phyloP scores from a whole-genome alignment of 1,284 basidiomycete genomes.

The Singerocomus inundabilis region DNA sequence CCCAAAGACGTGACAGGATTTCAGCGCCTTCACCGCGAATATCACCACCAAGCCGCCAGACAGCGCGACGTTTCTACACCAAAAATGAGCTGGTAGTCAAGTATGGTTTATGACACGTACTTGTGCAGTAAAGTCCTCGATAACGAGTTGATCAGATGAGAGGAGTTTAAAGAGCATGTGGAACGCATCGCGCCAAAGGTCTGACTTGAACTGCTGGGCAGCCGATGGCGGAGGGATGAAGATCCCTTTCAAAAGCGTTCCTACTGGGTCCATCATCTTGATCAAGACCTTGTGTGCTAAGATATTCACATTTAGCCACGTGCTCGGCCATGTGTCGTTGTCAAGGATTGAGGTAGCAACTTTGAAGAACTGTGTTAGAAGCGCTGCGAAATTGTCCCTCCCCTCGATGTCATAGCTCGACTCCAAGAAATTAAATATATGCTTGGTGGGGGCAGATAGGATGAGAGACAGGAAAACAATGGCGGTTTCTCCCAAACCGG shows the following conservation, averaged over 20 bases:
- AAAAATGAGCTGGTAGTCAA: conserved; percentile 15
- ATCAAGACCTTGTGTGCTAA: conserved; percentile 86
- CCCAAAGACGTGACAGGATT: conserved; percentile 86
- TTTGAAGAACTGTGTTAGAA: conserved; percentile 80
- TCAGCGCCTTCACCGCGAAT: conserved; percentile 89
- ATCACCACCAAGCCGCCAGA: conserved; percentile 95
- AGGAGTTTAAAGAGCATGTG: conserved; percentile 82
- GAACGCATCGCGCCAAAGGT: conserved; percentile 83
- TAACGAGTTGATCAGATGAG: conserved; percentile 87
- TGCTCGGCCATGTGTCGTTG: conserved; percentile 86
- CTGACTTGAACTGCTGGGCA: conserved; percentile 69
- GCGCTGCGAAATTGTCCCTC: conserved; percentile 66
- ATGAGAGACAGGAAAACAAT: conserved; percentile 84
- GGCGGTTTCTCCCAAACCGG: conserved; percentile 83
- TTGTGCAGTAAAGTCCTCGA: conserved; percentile 93
- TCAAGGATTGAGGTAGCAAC: conserved; percentile 82
- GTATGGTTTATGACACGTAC: conserved; percentile 38
- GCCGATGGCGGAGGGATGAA: conserved; percentile 76
- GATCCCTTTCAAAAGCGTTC: conserved; percentile 72
- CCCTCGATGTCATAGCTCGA: conserved; percentile 85
- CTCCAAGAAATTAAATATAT: conserved; percentile 79
- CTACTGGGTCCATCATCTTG: conserved; percentile 84
- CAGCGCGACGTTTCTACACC: conserved; percentile 83
- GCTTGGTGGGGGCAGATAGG: conserved; percentile 74
- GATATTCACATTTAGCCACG: conserved; percentile 93